Evolutionary conservation across 192 early-diverging fungal species (phyloP), one percentile per base, ranked within the genome.

Genomic region (Umbelopsis sp.): DNA sequence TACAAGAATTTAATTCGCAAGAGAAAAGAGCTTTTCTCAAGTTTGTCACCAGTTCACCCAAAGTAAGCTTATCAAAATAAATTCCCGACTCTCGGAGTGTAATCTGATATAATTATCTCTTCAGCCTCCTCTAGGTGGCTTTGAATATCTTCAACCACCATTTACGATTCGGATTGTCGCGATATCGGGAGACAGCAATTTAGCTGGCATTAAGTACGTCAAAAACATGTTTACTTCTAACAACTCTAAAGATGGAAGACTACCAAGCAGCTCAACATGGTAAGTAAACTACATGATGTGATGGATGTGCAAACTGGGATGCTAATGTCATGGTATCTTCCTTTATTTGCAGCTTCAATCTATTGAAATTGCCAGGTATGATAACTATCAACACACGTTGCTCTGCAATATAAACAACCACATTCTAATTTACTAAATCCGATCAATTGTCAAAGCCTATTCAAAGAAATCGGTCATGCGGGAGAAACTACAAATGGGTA

Each of bases 41-140:
- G 54, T 95, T 95, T 80, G 84, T 91, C 21, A 95, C 93, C 22
- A 87, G 87, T 45, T 94, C 91, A 73, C 80, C 87, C 12, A 81
- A 92, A 78, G 90, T 90, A 74, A 82, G 78, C 41, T 69, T 17
- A 24, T 22, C 38, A 26, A 43, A 9, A 8, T 10, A 49, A 49
- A 87, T n/a, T n/a, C n/a, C 54, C 66, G 83, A 6, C 84, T 82
- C 29, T 87, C 86, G 51, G 71, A 71, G 31, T 67, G 41, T 41
- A 69, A 4, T 29, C 22, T 12, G 24, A 53, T 17, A 44, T 36
- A 10, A 4, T 10, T 12, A 6, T 22, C n/a, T 38, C 36, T 53
- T 43, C 8, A 87, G 86, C 88, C 88, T 24, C 88, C 88, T 21
- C 71, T 89, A 6, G 88, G 88, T 51, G 88, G 88, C 16, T 88